Evolutionary conservation across 2,329 filamentous ascomycete species (phyloP).

Genomic region (Scopulariopsis brevicaulis): DNA sequence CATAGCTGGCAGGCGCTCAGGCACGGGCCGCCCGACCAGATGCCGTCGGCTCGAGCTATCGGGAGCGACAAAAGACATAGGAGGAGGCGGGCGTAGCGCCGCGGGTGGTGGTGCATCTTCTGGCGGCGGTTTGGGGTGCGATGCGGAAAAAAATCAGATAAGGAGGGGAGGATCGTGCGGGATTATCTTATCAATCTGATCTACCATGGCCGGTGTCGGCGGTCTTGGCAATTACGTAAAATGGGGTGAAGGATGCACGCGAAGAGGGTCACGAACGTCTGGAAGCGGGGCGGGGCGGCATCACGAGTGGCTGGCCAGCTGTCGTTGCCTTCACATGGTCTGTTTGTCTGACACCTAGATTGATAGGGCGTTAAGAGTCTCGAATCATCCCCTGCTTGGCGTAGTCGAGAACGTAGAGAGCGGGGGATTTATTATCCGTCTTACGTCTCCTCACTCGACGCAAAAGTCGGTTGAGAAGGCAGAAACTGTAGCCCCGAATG

Average conservation of each 20-base stretch:
- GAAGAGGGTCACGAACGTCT: not conserved
- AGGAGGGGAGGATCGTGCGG: not conserved
- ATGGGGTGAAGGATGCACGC: not conserved
- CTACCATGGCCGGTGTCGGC: not conserved
- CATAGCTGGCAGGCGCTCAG: slow-evolving; percentile 2
- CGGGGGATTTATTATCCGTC: no score
- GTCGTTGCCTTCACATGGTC: no score
- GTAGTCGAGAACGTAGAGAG: no score
- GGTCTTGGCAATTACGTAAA: not conserved
- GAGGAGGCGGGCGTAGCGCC: not conserved
- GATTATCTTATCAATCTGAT: slow-evolving; percentile 2
- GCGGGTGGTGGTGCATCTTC: not conserved
- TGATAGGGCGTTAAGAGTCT: no score
- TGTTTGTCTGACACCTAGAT: no score
- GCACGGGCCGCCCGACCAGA: not conserved
- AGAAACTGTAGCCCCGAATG: no score
- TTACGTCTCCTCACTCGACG: no score
- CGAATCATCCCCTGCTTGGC: no score
- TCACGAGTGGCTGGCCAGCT: no score
- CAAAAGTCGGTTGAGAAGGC: no score
- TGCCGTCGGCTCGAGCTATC: not conserved
- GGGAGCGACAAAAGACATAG: not conserved
- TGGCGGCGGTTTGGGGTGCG: not conserved
- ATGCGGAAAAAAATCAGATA: not conserved
- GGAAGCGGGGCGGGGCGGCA: no score